phyloP scores from a whole-genome alignment of 163 green algal species.

The Coccomyxa subellipsoidea region DNA sequence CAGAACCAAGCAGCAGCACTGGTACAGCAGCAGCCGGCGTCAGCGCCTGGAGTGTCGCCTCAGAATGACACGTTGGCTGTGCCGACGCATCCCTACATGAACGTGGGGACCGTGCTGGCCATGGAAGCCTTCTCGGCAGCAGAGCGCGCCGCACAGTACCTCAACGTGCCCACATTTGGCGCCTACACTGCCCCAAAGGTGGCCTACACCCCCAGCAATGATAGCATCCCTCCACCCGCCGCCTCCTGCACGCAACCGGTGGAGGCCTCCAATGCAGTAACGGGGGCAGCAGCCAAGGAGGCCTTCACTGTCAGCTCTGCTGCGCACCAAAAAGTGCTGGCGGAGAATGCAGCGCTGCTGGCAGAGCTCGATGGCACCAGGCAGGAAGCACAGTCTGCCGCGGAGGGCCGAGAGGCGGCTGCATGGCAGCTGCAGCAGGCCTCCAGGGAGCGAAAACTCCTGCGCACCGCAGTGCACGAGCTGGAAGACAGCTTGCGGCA shows the following conservation, averaged over 20 bases:
- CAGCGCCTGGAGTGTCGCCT: no score
- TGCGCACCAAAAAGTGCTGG: background rate
- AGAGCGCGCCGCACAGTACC: background rate
- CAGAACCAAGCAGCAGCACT: no score
- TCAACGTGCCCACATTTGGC: background rate
- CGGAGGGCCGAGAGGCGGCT: background rate
- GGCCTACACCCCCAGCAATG: background rate
- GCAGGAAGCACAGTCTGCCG: background rate
- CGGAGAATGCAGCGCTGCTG: background rate
- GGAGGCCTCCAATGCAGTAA: no score
- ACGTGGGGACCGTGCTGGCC: background rate
- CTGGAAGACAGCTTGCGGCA: background rate
- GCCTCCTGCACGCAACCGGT: no score
- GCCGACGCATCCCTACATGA: background rate
- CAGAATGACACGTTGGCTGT: background rate
- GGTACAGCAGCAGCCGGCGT: no score
- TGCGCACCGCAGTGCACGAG: background rate
- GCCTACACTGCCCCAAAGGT: background rate
- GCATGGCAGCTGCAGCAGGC: background rate
- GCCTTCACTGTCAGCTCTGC: no score
- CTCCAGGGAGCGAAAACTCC: background rate
- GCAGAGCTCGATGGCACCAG: background rate
- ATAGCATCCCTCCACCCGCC: background rate
- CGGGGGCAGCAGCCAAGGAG: no score
- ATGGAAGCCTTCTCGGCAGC: background rate